phyloP scores from a whole-genome alignment of 352 stramenopile species.

The Plasmopara viticola region DNA sequence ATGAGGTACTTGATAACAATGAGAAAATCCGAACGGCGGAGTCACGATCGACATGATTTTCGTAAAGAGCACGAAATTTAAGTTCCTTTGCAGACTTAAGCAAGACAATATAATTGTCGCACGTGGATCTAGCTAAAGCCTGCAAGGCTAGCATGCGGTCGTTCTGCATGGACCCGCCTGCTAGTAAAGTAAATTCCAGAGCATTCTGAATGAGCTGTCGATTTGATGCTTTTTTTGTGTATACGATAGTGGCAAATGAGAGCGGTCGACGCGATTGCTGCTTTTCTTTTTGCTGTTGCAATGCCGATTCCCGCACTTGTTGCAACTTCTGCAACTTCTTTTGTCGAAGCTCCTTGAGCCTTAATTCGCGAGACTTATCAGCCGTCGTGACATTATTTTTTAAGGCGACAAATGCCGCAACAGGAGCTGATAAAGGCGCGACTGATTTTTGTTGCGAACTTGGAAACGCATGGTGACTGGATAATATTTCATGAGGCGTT shows the following conservation, averaged over 20 bases:
- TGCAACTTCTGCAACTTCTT: constrained; percentile 66
- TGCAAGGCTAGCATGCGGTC: constrained; percentile 42
- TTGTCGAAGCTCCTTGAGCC: constrained; percentile 41
- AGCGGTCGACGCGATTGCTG: constrained; percentile 10
- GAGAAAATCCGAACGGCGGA: constrained; percentile 39
- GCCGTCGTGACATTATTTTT: not conserved
- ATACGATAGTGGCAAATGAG: constrained; percentile 6
- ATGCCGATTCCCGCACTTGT: constrained; percentile 28
- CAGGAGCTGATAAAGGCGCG: constrained; percentile 1
- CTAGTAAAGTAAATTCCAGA: constrained; percentile 70
- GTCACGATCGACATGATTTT: constrained; percentile 43
- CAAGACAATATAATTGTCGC: constrained; percentile 71
- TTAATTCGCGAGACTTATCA: constrained; percentile 16
- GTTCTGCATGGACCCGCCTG: constrained; percentile 51
- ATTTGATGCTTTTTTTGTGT: constrained; percentile 48
- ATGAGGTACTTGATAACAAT: constrained; percentile 24
- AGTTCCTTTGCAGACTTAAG: constrained; percentile 69
- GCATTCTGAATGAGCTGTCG: constrained; percentile 72
- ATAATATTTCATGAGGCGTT: not conserved
- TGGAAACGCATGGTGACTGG: not conserved
- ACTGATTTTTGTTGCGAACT: not conserved
- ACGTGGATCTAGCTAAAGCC: constrained; percentile 34
- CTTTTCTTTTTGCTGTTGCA: constrained; percentile 30
- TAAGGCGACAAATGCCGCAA: constrained; percentile 16
- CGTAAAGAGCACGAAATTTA: constrained; percentile 71